Base-by-base conservation (phyloP, 108 stramenopile species). In the Skeletonema potamos region DNA sequence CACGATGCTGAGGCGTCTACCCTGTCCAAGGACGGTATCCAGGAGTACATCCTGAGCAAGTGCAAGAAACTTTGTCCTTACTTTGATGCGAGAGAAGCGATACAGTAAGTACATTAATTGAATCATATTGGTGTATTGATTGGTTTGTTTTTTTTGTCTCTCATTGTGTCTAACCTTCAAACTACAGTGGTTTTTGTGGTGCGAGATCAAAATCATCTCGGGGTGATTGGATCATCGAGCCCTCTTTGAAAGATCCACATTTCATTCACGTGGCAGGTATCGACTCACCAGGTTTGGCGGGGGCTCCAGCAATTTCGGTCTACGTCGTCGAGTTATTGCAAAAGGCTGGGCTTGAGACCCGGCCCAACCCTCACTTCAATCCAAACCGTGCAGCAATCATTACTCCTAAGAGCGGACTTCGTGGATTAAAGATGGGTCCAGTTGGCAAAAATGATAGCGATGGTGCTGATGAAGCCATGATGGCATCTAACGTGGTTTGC, bases 191-290 rank as follows among this genome's bases (percentile, higher is more conserved):
- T 2, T 92, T 92, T 81, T 84, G 83, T 64, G 91, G 91, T 11
- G 91, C 91, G 12, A 82, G 91, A 15, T 84, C 91, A 1, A 89
- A 92, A 43, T 70, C 56, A 4, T 81, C 81, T 29, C 79, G 86
- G 9, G 91, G 91, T 17, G 91, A 92, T 66, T 92, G 91, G 91
- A 92, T 92, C 66, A 89, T 92, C 71, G 91, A 92, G 57, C 81
- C 82, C 5, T 82, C 79, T 12, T 51, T 63, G 2, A 83, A 74
- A 37, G 79, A 92, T 72, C 75, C 65, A 3, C 73, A 76, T 62
- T 86, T 92, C 68, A 88, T 92, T 70, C 88, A 92, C 37, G 91
- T 87, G 5, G 89, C 89, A 15, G 91, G 91, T 2, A 92, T 92
- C 39, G 91, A 92, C 55, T 83, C 81, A 10, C 91, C 91, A 3